A percentile compares a stretch with the other conserved stretches of the same genome.
Evolutionary conservation across 805 yeast genomes (phyloP).

Genomic region (Priceomyces haplophilus): DNA sequence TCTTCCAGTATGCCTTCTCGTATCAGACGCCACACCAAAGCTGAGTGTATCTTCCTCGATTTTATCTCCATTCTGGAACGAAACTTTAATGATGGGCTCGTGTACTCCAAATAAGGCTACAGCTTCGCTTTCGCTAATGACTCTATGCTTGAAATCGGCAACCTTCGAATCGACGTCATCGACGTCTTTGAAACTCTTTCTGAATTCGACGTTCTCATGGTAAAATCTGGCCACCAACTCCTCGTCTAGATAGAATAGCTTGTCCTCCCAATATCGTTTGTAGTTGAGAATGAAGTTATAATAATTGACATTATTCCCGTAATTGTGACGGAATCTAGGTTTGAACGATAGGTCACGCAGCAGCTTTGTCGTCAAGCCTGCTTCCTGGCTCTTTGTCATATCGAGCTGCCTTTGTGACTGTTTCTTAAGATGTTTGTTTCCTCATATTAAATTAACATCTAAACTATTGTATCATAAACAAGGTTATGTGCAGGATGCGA

Average conservation of each 20-base stretch:
- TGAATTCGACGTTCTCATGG: slow-evolving; percentile 6
- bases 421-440: neutral
- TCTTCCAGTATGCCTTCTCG: slow-evolving; percentile 13
- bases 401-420: neutral
- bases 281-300: slow-evolving; percentile 41
- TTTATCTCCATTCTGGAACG: neutral
- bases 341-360: slow-evolving; percentile 26
- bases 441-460: too few relatives aligned
- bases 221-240: slow-evolving; percentile 9
- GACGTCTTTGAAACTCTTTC: neutral
- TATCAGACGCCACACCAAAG: slow-evolving; percentile 1
- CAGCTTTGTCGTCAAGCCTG: slow-evolving; percentile 4
- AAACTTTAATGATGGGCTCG: neutral
- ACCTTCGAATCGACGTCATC: slow-evolving; percentile 10
- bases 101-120: neutral
- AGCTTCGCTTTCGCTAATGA: slow-evolving; percentile 7
- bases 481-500: too few relatives aligned
- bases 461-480: too few relatives aligned
- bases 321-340: slow-evolving; percentile 34
- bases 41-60: neutral
- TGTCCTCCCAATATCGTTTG: slow-evolving; percentile 49
- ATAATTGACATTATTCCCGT: slow-evolving; percentile 48
- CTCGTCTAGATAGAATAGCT: slow-evolving; percentile 43
- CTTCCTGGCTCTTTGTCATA: slow-evolving; percentile 3
- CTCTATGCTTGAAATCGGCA: slow-evolving; percentile 8